These are phyloP conservation scores for Ganoderma boninense DNA, from an alignment of 1,284 basidiomycete species.

Conservation along the genomic window DNA sequence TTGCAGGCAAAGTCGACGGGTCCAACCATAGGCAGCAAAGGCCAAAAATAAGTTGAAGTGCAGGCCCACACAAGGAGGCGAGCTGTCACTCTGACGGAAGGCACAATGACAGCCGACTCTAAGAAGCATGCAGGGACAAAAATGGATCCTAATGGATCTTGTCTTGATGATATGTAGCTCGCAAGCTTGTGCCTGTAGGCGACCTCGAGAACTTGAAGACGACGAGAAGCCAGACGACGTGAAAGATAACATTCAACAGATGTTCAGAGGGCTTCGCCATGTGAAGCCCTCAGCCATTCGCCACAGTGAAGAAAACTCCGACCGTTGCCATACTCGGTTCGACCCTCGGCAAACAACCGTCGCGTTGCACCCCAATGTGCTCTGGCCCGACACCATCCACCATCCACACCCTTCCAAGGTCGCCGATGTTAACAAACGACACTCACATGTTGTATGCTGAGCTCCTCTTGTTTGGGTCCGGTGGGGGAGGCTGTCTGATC, in stretches of 20 bases:
- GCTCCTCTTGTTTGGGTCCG: slow-evolving; percentile 53
- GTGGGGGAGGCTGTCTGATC: slow-evolving; percentile 48
- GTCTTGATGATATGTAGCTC: background rate
- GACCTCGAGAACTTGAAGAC: background rate
- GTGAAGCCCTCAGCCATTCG: background rate
- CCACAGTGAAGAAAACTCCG: background rate
- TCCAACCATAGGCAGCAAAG: background rate
- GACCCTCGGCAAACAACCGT: slow-evolving; percentile 8
- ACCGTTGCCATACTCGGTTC: slow-evolving; percentile 1
- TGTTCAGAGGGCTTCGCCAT: background rate
- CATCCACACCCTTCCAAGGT: background rate
- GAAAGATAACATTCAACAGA: background rate
- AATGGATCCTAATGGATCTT: background rate
- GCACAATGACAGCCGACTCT: background rate
- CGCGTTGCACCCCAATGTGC: slow-evolving; percentile 16
- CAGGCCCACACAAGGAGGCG: background rate
- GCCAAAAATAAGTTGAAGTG: background rate
- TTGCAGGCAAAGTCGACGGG: background rate
- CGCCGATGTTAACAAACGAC: background rate
- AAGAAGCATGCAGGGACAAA: background rate
- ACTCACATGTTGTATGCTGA: slow-evolving; percentile 76
- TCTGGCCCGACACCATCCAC: background rate
- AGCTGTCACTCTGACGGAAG: background rate
- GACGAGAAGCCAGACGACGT: background rate
- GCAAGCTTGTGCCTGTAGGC: background rate